Conservation (phyloP, 108 stramenopile species). For the Chaetoceros muelleri region DNA sequence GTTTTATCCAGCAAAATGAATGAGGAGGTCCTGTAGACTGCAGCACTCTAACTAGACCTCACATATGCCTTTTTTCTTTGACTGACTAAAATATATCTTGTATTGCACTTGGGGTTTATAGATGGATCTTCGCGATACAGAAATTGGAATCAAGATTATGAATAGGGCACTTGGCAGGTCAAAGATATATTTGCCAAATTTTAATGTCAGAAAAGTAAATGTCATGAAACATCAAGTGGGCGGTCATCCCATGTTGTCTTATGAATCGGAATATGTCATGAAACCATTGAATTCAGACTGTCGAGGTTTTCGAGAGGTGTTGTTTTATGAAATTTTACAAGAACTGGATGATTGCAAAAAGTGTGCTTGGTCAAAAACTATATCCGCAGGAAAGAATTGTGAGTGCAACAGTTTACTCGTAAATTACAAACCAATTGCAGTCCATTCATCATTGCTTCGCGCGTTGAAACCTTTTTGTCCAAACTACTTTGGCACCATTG, state of each 20-base stretch:
- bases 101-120: too few relatives aligned
- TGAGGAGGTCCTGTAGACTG: too few relatives aligned
- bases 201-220: background rate
- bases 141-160: background rate
- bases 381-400: background rate
- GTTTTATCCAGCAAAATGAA: too few relatives aligned
- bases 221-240: constrained; percentile 1
- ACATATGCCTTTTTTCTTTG: too few relatives aligned
- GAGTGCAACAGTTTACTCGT: background rate
- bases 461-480: background rate
- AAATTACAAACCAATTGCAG: background rate
- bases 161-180: background rate
- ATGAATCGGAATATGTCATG: constrained; percentile 50
- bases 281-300: constrained; percentile 59
- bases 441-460: background rate
- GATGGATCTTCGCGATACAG: too few relatives aligned
- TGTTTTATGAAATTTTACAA: constrained; percentile 64
- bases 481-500: constrained; percentile 1
- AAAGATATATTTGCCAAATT: background rate
- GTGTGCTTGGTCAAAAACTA: constrained; percentile 5
- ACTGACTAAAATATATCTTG: too few relatives aligned
- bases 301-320: constrained; percentile 68
- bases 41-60: too few relatives aligned
- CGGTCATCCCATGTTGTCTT: background rate
- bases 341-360: too few relatives aligned